Evolutionary conservation across 2,329 filamentous ascomycete species (phyloP), one percentile per base, ranked within the genome.

Genomic region (Fusarium falciforme): DNA sequence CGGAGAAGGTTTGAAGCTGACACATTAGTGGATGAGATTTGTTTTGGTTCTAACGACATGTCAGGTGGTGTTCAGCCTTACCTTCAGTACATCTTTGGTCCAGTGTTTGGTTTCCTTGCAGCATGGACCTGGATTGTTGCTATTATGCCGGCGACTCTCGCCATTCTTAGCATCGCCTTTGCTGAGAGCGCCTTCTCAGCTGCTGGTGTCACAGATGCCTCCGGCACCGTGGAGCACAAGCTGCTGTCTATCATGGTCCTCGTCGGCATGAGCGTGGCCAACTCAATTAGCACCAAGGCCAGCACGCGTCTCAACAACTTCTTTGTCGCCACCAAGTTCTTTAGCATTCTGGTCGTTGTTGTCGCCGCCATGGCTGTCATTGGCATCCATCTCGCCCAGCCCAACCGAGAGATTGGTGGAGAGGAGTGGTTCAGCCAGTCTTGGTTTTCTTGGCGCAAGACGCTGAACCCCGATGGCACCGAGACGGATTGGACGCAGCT

Each of bases 41-140:
- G 6, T 8, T 5, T 16, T 52, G 29, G 20, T 22, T 25, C 71
- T 75, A 35, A 76, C 22, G 14, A 14, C 1, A 1, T 16, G 0
- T 27, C 7, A 84, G 89, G 90, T 6, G 90, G 90, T 17, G 87
- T 92, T 55, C 90, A 92, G 75, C 89, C 89, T 16, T 92, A 90
- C 73, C 84, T 92, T 8, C 85, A 87, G 73, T 87, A 90, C 78
- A 87, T 91, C 36, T 92, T 87, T 70, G 90, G 90, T 33, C 89
- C 91, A 59, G 81, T 89, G 3, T 86, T 87, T 58, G 90, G 89
- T n/a, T 92, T 91, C 74, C 79, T 92, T 6, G 89, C 89, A 7
- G 89, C 89, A 0, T 92, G 90, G 90, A 89, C 90, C 0, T 92
- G 90, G 88, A 87, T 92, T 63, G 85, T 92, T 7, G 89, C 88